Evolutionary conservation across 108 stramenopile genomes (phyloP), one percentile per base, ranked within the genome.

Genomic region (Schizochytrium sp.): DNA sequence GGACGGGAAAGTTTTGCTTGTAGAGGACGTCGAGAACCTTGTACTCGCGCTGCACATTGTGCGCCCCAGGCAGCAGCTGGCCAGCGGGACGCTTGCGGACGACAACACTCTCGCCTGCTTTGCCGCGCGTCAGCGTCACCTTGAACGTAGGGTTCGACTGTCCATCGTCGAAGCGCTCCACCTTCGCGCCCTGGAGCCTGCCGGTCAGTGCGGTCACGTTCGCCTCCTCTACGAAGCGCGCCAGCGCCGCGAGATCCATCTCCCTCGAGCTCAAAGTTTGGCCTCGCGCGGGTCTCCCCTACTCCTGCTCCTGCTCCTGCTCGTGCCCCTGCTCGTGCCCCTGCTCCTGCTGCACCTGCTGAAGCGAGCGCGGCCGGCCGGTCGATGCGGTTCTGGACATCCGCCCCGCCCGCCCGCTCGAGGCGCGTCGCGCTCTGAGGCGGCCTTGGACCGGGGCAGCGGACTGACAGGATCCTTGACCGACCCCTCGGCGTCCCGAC

Each of bases 81-180:
- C 92, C 92, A 12, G 53, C 23, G 55, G 92, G 92, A 57, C 90
- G 72, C 87, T 89, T 90, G 12, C 92, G 90, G 28, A 92, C 44
- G 21, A 91, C 91, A 18, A 87, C 25, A 1, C 19, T 29, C 18
- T 18, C 18, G 43, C 83, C 89, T 4, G 16, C 4, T 25, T 44
- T 18, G 5, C 34, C 34, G 34, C 34, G 34, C 34, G 34, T 34
- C 34, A 21, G 25, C 21, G 18, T 44, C 29, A 92, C 34, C 88
- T 89, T 45, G 87, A 71, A 92, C 5, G 92, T 92, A 6, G 92
- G 92, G 76, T 92, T 92, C 8, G 87, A 87, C 87, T 92, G 92
- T 18, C 92, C 92, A 60, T 88, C 72, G 21, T 89, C 34, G 57
- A 92, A 92, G 53, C 90, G 90, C 87, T 90, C 29, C 21, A 90